These are phyloP conservation scores for Umbellularia californica DNA, from an alignment of 164 flowering plant genomes.

Conservation along the genomic window DNA sequence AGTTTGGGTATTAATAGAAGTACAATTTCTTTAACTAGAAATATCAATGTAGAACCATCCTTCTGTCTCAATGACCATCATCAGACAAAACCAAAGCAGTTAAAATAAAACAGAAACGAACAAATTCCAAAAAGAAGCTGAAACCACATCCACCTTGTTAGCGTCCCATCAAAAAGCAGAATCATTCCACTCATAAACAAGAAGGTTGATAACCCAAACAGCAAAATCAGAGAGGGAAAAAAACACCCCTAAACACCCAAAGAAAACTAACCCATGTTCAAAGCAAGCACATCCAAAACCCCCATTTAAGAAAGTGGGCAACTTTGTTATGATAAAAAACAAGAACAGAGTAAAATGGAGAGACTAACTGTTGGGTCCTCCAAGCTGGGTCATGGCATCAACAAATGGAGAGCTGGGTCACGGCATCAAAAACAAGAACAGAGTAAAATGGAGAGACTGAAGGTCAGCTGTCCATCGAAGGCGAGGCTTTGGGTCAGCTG, in stretches of 20 bases:
- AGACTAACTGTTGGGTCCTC: slow-evolving; percentile 47
- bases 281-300: background rate
- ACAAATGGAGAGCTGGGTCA: too few relatives aligned
- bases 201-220: background rate
- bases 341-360: background rate
- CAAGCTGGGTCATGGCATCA: slow-evolving; percentile 54
- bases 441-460: too few relatives aligned
- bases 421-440: too few relatives aligned
- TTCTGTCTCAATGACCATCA: background rate
- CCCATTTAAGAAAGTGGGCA: background rate
- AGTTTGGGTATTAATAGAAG: too few relatives aligned
- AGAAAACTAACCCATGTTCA: background rate
- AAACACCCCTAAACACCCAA: background rate
- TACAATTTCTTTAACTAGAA: too few relatives aligned
- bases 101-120: too few relatives aligned
- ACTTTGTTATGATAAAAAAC: background rate
- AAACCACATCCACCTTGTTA: background rate
- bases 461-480: slow-evolving; percentile 56
- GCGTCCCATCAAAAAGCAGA: background rate
- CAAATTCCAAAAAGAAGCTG: too few relatives aligned
- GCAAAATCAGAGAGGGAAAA: background rate
- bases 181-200: background rate
- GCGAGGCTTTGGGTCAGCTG: slow-evolving; percentile 51
- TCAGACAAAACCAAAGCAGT: background rate
- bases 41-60: background rate